Percentiles rank a stretch among this genome's conserved stretches.
Conservation (phyloP, 139 green algal genomes). For the Zygnema cylindricum region DNA sequence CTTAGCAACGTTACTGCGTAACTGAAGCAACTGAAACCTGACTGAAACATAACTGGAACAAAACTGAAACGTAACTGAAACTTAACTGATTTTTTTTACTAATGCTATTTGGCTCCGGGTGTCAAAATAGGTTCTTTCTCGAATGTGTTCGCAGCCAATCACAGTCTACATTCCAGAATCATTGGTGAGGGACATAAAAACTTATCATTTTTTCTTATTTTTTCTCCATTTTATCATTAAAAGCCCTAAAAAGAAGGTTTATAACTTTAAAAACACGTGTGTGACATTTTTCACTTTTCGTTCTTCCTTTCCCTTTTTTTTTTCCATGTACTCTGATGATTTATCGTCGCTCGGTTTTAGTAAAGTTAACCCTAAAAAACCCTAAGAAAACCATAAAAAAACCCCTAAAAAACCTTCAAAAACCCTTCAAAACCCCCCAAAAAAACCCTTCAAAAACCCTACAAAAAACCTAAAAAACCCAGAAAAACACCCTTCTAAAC, state of each 20-base stretch:
- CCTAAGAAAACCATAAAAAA: too few relatives aligned
- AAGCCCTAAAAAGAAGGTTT: neutral
- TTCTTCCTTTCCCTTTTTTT: neutral
- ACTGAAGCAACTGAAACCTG: too few relatives aligned
- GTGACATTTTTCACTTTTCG: neutral
- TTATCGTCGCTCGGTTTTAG: too few relatives aligned
- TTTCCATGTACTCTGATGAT: too few relatives aligned
- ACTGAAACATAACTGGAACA: too few relatives aligned
- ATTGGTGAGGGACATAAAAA: conserved; percentile 5
- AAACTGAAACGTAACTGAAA: too few relatives aligned
- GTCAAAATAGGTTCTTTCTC: conserved; percentile 36
- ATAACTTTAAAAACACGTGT: neutral
- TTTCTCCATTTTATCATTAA: conserved; percentile 17
- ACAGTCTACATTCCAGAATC: conserved; percentile 59
- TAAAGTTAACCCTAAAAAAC: neutral
- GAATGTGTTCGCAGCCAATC: conserved; percentile 59
- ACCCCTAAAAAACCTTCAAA: too few relatives aligned
- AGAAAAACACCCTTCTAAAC: neutral
- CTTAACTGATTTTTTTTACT: too few relatives aligned
- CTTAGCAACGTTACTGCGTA: too few relatives aligned
- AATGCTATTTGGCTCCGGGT: too few relatives aligned
- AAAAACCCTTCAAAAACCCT: neutral
- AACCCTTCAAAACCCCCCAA: neutral
- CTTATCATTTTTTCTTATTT: conserved; percentile 62
- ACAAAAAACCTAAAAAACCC: neutral